These are phyloP conservation scores for Vigna nakashimae DNA, from an alignment of 306 rosid genomes.

Conservation along the genomic window DNA sequence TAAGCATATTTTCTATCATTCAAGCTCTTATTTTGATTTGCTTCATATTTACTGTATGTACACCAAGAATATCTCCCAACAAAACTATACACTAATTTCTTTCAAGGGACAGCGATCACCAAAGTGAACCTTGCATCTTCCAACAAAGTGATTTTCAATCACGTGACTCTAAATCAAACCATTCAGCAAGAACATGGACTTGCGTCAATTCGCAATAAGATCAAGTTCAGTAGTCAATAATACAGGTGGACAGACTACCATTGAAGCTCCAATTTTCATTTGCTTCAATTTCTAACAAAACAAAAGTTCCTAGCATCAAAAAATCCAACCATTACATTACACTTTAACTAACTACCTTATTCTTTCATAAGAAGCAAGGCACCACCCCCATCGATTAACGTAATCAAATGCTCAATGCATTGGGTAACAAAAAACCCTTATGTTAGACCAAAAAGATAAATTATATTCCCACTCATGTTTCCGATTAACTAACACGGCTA, in stretches of 20 bases:
- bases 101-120: background rate
- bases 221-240: background rate
- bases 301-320: constrained; percentile 2
- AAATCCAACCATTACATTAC: constrained; percentile 17
- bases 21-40: background rate
- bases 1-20: background rate
- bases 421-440: background rate
- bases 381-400: background rate
- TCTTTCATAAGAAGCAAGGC: background rate
- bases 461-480: background rate
- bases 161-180: no score
- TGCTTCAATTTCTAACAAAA: constrained; percentile 24
- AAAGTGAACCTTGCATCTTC: background rate
- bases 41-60: background rate
- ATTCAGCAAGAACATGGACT: background rate
- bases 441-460: background rate
- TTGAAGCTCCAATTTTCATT: background rate
- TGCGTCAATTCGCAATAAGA: background rate
- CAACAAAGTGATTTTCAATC: background rate
- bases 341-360: background rate
- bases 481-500: background rate
- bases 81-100: background rate
- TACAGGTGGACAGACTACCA: background rate
- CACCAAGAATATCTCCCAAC: background rate
- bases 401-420: background rate